These are phyloP conservation scores for Sideroxylon spinosum DNA, from an alignment of 179 eudicot genomes.

Conservation along the genomic window DNA sequence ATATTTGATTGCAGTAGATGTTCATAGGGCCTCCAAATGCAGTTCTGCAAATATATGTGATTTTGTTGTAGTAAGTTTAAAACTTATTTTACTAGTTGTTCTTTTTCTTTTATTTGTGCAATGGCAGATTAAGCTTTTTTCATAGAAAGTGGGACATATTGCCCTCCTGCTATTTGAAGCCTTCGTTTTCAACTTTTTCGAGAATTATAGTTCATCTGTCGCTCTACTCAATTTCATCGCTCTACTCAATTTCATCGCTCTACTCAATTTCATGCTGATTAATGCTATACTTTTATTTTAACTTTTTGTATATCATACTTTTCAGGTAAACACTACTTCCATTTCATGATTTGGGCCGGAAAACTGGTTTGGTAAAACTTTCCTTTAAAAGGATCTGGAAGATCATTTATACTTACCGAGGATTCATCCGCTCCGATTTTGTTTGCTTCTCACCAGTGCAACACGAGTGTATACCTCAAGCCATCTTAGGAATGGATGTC, in stretches of 20 bases:
- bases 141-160: not conserved
- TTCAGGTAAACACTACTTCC: constrained; percentile 72
- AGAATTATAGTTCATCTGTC: not conserved
- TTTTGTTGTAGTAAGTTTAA: not conserved
- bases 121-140: not conserved
- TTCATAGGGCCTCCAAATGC: no score
- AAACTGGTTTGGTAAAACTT: constrained; percentile 69
- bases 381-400: constrained; percentile 57
- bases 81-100: not conserved
- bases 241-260: no score
- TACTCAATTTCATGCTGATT: not conserved
- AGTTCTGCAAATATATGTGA: not conserved
- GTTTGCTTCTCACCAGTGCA: constrained; percentile 89
- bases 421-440: constrained; percentile 66
- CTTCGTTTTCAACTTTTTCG: no score
- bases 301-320: not conserved
- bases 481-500: constrained; percentile 98
- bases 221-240: not conserved
- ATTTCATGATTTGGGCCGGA: constrained; percentile 43
- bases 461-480: constrained; percentile 99
- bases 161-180: not conserved
- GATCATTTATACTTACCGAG: constrained; percentile 60
- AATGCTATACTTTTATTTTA: not conserved
- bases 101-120: constrained; percentile 4
- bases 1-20: not conserved